Conservation (phyloP, 139 green algal species). For the Asterochloris erici region DNA sequence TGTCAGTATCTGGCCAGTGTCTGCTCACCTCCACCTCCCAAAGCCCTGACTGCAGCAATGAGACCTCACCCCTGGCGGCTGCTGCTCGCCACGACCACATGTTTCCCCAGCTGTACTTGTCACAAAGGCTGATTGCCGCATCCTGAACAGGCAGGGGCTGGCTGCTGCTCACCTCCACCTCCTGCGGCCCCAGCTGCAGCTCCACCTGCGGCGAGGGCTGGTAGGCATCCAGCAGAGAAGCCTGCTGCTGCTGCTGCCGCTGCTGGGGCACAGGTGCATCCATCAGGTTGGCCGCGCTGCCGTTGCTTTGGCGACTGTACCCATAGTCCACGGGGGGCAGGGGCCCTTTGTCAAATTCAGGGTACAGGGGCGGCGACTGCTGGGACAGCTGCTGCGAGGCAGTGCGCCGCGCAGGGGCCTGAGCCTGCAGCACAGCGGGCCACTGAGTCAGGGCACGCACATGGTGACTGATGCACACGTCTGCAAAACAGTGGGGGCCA, state of each 20-base stretch:
- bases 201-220: slow-evolving; percentile 29
- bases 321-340: slow-evolving; percentile 22
- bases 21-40: slow-evolving; percentile 57
- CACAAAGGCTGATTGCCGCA: not conserved
- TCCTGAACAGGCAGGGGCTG: not conserved
- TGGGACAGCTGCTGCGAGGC: not conserved
- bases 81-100: not conserved
- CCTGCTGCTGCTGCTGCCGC: slow-evolving; percentile 4
- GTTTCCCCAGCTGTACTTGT: not conserved
- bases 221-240: slow-evolving; percentile 20
- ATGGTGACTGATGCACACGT: too few relatives aligned
- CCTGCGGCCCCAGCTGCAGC: slow-evolving; percentile 62
- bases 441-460: too few relatives aligned
- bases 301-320: not conserved
- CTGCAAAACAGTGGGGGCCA: too few relatives aligned
- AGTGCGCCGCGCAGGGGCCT: not conserved
- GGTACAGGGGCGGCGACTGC: slow-evolving; percentile 36
- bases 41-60: slow-evolving; percentile 46
- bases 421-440: not conserved
- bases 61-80: too few relatives aligned
- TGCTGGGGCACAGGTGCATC: not conserved
- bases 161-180: slow-evolving; percentile 44
- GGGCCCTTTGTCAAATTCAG: slow-evolving; percentile 38
- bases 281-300: not conserved
- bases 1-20: not conserved